phyloP scores from a whole-genome alignment of 768 basidiomycete species.

The Leucocoprinus leucothites region DNA sequence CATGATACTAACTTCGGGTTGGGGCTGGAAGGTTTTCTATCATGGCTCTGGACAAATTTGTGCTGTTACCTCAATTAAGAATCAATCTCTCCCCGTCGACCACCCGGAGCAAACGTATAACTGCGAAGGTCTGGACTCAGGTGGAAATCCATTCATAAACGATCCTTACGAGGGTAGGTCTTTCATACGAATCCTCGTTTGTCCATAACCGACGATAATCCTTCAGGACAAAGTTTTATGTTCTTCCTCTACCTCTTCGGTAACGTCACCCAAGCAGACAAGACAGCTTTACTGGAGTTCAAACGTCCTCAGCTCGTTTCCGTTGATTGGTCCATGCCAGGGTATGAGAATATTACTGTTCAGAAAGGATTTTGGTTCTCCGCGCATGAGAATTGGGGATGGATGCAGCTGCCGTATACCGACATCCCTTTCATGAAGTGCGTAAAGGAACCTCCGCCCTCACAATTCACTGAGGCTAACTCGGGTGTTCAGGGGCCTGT shows the following conservation, averaged over 20 bases:
- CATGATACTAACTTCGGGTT: background rate
- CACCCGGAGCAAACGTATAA: slow-evolving; percentile 20
- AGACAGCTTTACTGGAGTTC: slow-evolving; percentile 15
- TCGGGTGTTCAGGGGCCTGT: slow-evolving; percentile 19
- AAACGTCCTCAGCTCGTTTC: slow-evolving; percentile 20
- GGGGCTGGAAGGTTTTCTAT: slow-evolving; percentile 18
- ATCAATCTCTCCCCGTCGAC: slow-evolving; percentile 19
- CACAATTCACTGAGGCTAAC: no score
- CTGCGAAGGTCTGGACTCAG: slow-evolving; percentile 19
- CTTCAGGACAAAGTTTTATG: slow-evolving; percentile 19
- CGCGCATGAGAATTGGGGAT: slow-evolving; percentile 23
- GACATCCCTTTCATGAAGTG: slow-evolving; percentile 20
- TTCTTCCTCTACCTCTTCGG: slow-evolving; percentile 21
- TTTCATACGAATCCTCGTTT: no score
- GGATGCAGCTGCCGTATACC: slow-evolving; percentile 22
- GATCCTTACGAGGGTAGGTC: slow-evolving; percentile 21
- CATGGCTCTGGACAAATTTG: slow-evolving; percentile 20
- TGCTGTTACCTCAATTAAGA: slow-evolving; percentile 18
- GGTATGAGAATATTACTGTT: slow-evolving; percentile 17
- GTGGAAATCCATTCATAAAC: slow-evolving; percentile 17
- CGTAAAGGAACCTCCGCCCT: background rate
- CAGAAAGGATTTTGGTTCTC: slow-evolving; percentile 26
- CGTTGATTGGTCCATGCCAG: slow-evolving; percentile 16
- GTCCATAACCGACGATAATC: no score
- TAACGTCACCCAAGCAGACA: slow-evolving; percentile 15